These are phyloP conservation scores for Fusarium albosuccineum DNA, from an alignment of 2,329 filamentous ascomycete genomes.

Conservation along the genomic window DNA sequence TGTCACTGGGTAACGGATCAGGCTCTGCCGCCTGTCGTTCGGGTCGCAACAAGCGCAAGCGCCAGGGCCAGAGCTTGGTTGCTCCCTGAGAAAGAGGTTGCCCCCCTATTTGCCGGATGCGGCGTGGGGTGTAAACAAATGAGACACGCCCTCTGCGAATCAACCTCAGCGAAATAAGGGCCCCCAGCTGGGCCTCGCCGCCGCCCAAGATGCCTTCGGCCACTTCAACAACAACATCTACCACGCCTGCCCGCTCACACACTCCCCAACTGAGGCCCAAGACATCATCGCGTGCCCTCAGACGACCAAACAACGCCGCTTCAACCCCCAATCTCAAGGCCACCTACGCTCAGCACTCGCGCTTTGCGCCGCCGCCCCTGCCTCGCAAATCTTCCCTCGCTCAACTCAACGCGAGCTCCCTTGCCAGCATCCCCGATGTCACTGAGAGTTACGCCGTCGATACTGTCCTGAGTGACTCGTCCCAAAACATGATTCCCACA, in stretches of 20 bases:
- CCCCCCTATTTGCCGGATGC: constrained; percentile 47
- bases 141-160: constrained; percentile 45
- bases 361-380: constrained; percentile 62
- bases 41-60: constrained; percentile 1
- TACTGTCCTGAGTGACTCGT: constrained; percentile 59
- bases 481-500: constrained; percentile 62
- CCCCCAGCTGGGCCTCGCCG: constrained; percentile 38
- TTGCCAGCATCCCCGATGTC: constrained; percentile 76
- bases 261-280: constrained; percentile 39
- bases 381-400: constrained; percentile 79
- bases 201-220: constrained; percentile 46
- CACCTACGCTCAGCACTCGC: constrained; percentile 64
- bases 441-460: constrained; percentile 73
- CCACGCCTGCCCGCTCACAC: constrained; percentile 29
- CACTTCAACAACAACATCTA: constrained; percentile 41
- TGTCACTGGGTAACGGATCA: constrained; percentile 22
- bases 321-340: constrained; percentile 72
- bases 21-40: constrained; percentile 6
- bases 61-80: constrained; percentile 28
- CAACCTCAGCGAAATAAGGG: constrained; percentile 40
- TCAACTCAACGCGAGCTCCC: constrained; percentile 73
- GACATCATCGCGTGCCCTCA: constrained; percentile 55
- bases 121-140: constrained; percentile 50
- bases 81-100: constrained; percentile 35
- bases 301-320: constrained; percentile 61